Conservation (phyloP, 2,329 filamentous ascomycete genomes). For the Hyphodiscus sp. region DNA sequence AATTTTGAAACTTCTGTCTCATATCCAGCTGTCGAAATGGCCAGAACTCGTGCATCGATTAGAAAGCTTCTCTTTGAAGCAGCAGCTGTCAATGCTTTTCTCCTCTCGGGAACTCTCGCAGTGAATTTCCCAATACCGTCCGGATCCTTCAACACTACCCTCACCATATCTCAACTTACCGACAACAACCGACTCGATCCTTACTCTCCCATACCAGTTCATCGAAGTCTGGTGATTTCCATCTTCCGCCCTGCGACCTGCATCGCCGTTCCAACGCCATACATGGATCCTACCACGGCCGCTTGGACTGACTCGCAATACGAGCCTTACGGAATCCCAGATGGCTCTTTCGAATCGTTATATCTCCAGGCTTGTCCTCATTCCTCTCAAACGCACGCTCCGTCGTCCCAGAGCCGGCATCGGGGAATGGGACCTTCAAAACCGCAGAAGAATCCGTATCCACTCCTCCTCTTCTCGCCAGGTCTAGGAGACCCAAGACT, state of each 20-base stretch:
- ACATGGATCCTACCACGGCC: constrained; percentile 29
- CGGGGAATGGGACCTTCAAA: not conserved
- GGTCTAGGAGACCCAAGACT: constrained; percentile 26
- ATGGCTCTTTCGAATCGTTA: constrained; percentile 25
- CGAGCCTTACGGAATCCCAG: constrained; percentile 21
- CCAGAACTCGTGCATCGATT: not conserved
- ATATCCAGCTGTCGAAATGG: not conserved
- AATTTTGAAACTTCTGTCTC: no score
- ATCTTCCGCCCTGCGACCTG: constrained; percentile 22
- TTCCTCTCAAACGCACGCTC: not conserved
- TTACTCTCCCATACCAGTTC: constrained; percentile 17
- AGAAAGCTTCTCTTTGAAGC: not conserved
- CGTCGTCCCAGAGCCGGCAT: not conserved
- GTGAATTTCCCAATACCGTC: not conserved
- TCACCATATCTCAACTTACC: constrained; percentile 6
- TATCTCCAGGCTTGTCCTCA: constrained; percentile 18
- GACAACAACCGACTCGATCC: constrained; percentile 26
- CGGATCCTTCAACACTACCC: not conserved
- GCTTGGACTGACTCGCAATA: constrained; percentile 16
- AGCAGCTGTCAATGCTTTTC: not conserved
- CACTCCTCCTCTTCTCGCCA: constrained; percentile 31
- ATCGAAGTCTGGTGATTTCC: constrained; percentile 27
- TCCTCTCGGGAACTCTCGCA: not conserved
- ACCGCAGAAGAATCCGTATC: constrained; percentile 9
- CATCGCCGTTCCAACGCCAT: constrained; percentile 11